These are phyloP conservation scores for Penicillium fuscoglaucum DNA, from an alignment of 2,329 filamentous ascomycete genomes.

Conservation along the genomic window DNA sequence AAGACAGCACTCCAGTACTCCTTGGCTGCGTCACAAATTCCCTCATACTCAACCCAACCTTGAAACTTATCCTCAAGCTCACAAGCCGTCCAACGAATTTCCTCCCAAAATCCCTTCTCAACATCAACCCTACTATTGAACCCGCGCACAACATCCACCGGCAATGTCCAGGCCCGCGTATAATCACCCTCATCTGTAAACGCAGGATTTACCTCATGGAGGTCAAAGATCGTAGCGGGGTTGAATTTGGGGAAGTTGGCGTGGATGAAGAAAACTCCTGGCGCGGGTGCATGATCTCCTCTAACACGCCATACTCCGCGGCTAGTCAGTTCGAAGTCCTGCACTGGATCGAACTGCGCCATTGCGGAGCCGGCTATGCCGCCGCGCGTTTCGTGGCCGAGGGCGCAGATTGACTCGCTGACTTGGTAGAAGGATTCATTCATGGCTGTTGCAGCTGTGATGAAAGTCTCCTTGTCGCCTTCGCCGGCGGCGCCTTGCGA, in stretches of 20 bases:
- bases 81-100: constrained; percentile 42
- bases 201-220: constrained; percentile 29
- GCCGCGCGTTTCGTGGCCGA: constrained; percentile 32
- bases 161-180: constrained; percentile 36
- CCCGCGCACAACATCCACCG: constrained; percentile 30
- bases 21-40: constrained; percentile 36
- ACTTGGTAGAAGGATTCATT: constrained; percentile 47
- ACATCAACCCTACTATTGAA: constrained; percentile 35
- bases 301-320: constrained; percentile 32
- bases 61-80: constrained; percentile 36
- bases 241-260: constrained; percentile 45
- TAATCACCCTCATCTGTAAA: constrained; percentile 34
- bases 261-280: constrained; percentile 44
- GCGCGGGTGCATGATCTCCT: constrained; percentile 31
- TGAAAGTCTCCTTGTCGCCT: constrained; percentile 55
- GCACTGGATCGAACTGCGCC: constrained; percentile 41
- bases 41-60: constrained; percentile 32
- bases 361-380: constrained; percentile 42
- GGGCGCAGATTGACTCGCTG: constrained; percentile 37
- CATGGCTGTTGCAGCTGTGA: constrained; percentile 45
- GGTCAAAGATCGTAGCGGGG: constrained; percentile 38
- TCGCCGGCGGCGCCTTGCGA: constrained; percentile 46
- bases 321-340: constrained; percentile 33
- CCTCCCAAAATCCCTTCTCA: constrained; percentile 41
- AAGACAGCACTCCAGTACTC: constrained; percentile 37